A percentile compares a stretch with the other conserved stretches of the same genome.
These are phyloP conservation scores for Ceratocystis cacaofunesta DNA, from an alignment of 2,329 filamentous ascomycete genomes.

Conservation along the genomic window DNA sequence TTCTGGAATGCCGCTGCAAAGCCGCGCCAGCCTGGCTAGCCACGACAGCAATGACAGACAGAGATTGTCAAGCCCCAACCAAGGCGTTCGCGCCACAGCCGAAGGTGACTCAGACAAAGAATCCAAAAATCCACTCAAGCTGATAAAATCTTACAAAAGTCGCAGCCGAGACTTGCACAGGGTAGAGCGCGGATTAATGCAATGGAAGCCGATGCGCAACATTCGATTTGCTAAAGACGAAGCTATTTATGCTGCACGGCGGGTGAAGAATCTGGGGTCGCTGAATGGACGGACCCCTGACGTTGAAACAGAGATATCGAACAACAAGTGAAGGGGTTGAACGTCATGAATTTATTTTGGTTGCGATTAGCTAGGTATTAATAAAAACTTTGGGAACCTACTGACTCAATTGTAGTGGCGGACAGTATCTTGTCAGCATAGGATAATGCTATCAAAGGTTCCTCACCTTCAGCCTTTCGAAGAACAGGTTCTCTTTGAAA, in stretches of 20 bases:
- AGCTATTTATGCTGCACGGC: conserved; percentile 60
- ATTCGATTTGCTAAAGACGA: conserved; percentile 78
- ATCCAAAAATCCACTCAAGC: conserved; percentile 39
- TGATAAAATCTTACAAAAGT: conserved; percentile 48
- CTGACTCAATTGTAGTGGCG: no score
- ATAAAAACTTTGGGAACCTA: background rate
- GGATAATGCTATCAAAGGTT: no score
- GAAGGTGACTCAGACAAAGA: conserved; percentile 23
- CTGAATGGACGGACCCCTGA: conserved; percentile 73
- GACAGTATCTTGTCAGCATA: no score
- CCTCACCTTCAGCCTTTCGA: no score
- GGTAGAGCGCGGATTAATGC: conserved; percentile 82
- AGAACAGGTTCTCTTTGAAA: no score
- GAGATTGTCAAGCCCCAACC: conserved; percentile 22
- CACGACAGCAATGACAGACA: conserved; percentile 28
- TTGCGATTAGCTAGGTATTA: background rate
- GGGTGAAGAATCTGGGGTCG: conserved; percentile 61
- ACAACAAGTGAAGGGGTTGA: conserved; percentile 1
- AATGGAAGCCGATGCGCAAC: conserved; percentile 85
- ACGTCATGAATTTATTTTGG: no score
- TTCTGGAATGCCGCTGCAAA: background rate
- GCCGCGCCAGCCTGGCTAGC: background rate
- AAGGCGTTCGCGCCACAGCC: conserved; percentile 20
- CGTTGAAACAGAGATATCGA: conserved; percentile 55
- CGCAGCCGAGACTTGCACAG: conserved; percentile 63